Percentiles rank a stretch among this genome's conserved stretches.
Evolutionary conservation across 140 eudicot species (phyloP).

Genomic region (Senecio squalidus): DNA sequence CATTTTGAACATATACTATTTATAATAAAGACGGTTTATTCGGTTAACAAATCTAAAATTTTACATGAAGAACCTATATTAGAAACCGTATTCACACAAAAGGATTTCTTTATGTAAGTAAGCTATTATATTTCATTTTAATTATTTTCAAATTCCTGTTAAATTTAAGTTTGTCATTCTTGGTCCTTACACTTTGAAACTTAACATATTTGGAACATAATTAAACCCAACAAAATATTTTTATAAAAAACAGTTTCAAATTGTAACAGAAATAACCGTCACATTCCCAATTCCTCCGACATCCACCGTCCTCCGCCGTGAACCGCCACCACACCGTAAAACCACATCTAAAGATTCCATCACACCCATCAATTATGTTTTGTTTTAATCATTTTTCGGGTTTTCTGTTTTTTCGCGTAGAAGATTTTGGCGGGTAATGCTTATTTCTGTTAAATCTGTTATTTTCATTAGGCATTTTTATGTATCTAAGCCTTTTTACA

Average conservation of each 20-base stretch:
- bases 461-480: not conserved
- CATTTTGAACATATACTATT: no score
- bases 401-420: not conserved
- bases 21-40: no score
- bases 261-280: constrained; percentile 24
- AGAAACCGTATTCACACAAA: no score
- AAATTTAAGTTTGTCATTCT: no score
- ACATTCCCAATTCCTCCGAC: constrained; percentile 12
- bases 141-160: no score
- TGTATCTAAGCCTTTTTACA: no score
- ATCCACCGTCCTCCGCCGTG: not conserved
- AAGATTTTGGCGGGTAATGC: constrained; percentile 19
- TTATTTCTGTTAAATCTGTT: constrained; percentile 1
- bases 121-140: no score
- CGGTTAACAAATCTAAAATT: no score
- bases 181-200: not conserved
- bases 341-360: not conserved
- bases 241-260: constrained; percentile 3
- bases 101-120: no score
- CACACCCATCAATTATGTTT: not conserved
- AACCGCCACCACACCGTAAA: constrained; percentile 4
- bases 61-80: no score
- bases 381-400: not conserved
- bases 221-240: not conserved
- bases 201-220: not conserved